Percentiles rank a stretch among this genome's conserved stretches.
These are phyloP conservation scores for Schwanniomyces yamadae DNA, from an alignment of 805 yeast genomes.

Conservation along the genomic window DNA sequence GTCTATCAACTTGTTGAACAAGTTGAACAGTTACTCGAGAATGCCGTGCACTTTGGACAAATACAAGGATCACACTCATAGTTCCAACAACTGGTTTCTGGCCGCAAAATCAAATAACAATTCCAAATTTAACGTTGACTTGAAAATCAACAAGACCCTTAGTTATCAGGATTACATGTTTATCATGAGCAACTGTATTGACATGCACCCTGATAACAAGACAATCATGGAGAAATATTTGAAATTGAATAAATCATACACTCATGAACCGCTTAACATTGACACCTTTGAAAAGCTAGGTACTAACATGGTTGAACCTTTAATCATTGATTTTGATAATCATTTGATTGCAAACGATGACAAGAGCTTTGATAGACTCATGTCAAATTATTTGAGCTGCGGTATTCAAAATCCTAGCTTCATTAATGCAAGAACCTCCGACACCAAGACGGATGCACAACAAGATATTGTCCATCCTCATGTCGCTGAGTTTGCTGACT, in stretches of 20 bases:
- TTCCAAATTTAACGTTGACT: slow-evolving; percentile 19
- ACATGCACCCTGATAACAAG: slow-evolving; percentile 37
- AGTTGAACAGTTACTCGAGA: slow-evolving; percentile 17
- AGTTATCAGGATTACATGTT: slow-evolving; percentile 25
- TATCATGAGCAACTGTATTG: slow-evolving; percentile 25
- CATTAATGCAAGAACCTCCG: slow-evolving; percentile 1
- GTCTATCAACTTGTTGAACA: slow-evolving; percentile 26
- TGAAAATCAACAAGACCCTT: slow-evolving; percentile 17
- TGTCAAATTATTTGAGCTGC: slow-evolving; percentile 36
- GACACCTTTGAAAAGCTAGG: slow-evolving; percentile 12
- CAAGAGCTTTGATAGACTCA: slow-evolving; percentile 35
- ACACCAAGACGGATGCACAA: slow-evolving; percentile 1
- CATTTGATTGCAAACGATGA: slow-evolving; percentile 41
- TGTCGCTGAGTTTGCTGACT: slow-evolving; percentile 45
- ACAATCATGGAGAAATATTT: slow-evolving; percentile 17
- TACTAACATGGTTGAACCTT: slow-evolving; percentile 13
- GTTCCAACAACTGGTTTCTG: background rate
- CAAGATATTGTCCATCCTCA: slow-evolving; percentile 38
- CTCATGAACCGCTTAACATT: slow-evolving; percentile 8
- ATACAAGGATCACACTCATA: background rate
- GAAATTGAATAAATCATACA: slow-evolving; percentile 10
- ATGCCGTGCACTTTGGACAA: slow-evolving; percentile 13
- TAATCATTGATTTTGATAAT: slow-evolving; percentile 38
- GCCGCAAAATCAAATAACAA: background rate
- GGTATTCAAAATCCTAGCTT: slow-evolving; percentile 23